Conservation (phyloP, 768 basidiomycete genomes). For the Tephrocybe sp. region DNA sequence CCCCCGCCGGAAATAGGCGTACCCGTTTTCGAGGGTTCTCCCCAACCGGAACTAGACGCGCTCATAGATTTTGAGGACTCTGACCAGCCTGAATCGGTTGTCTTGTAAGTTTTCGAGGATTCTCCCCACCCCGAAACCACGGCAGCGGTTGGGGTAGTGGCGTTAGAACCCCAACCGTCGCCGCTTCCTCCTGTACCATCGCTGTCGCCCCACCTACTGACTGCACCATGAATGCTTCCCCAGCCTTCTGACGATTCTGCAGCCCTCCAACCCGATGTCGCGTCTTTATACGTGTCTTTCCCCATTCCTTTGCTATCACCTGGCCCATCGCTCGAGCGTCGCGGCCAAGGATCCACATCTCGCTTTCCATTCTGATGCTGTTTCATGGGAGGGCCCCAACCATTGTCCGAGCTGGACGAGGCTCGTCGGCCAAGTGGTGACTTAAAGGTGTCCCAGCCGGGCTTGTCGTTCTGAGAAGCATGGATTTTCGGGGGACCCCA, state of each 20-base stretch:
- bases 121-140: neutral
- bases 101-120: too few relatives aligned
- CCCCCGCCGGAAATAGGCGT: too few relatives aligned
- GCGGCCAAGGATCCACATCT: neutral
- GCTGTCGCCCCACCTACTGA: neutral
- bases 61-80: neutral
- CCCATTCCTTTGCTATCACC: neutral
- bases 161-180: constrained; percentile 1
- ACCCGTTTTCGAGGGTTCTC: neutral
- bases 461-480: neutral
- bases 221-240: neutral
- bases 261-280: neutral
- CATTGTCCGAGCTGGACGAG: neutral
- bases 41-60: neutral
- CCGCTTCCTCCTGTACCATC: neutral
- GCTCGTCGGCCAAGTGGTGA: neutral
- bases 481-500: constrained; percentile 5
- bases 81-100: neutral
- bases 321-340: neutral
- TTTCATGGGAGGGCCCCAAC: constrained; percentile 1
- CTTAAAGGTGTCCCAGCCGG: constrained; percentile 4
- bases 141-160: neutral
- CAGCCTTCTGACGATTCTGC: neutral
- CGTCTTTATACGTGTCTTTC: neutral
- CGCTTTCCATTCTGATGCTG: neutral